Percentiles rank a stretch among this genome's conserved stretches.
Evolutionary conservation across 345 rosid genomes (phyloP).

Genomic region (Citrus inodora): DNA sequence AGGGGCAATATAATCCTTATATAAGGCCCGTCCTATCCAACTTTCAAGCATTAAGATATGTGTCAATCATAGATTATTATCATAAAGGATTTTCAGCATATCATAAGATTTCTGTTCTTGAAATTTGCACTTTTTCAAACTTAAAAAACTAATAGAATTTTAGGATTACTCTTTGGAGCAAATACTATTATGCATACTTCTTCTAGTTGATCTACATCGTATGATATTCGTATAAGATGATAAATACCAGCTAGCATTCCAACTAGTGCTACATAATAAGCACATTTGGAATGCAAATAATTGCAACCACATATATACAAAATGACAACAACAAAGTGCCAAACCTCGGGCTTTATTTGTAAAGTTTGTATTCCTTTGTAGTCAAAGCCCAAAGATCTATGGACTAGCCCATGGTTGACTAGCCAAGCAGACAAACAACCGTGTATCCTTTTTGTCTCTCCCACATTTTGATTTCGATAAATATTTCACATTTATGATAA

Average conservation of each 20-base stretch:
- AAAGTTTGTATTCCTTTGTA: not conserved
- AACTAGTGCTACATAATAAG: conserved; percentile 7
- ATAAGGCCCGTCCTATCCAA: conserved; percentile 4
- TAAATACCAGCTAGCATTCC: conserved; percentile 3
- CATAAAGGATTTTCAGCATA: not conserved
- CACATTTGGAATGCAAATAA: not conserved
- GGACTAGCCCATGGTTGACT: not conserved
- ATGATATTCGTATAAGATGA: not conserved
- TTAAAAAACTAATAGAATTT: not conserved
- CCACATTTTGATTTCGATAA: too few relatives aligned
- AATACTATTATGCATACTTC: not conserved
- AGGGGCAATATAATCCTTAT: not conserved
- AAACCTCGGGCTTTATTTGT: not conserved
- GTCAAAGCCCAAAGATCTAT: not conserved
- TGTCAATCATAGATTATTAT: not conserved
- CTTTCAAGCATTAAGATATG: conserved; percentile 3
- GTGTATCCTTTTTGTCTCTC: not conserved
- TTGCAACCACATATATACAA: not conserved
- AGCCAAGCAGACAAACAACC: not conserved
- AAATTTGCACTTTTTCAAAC: conserved; percentile 8
- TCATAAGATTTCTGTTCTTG: not conserved
- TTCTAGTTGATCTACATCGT: not conserved
- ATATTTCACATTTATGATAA: too few relatives aligned
- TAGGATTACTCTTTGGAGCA: not conserved
- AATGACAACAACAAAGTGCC: not conserved